Evolutionary conservation across 176 grass and related monocot genomes (phyloP).

Genomic region (Lolium perenne): DNA sequence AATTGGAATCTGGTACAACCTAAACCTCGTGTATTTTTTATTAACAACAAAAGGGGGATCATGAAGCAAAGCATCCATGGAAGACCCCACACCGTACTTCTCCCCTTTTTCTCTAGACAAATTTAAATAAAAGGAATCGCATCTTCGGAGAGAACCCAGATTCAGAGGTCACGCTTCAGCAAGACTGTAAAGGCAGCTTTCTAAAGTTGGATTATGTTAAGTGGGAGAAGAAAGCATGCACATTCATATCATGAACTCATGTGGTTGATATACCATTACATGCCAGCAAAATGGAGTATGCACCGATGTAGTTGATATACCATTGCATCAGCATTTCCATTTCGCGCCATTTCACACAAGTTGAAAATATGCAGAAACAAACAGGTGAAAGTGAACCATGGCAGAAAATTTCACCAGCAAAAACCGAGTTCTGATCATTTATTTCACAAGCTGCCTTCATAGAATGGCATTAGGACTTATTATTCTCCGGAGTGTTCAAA

Average conservation of each 20-base stretch:
- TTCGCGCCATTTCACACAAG: not conserved
- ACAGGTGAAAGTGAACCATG: not conserved
- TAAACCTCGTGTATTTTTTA: not conserved
- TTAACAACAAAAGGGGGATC: not conserved
- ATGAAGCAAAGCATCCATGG: not conserved
- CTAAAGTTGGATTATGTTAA: not conserved
- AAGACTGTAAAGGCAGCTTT: not conserved
- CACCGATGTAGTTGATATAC: not conserved
- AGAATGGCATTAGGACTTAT: constrained; percentile 29
- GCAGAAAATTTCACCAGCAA: not conserved
- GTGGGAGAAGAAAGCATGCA: not conserved
- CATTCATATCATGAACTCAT: not conserved
- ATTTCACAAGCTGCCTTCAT: constrained; percentile 32
- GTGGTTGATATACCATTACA: not conserved
- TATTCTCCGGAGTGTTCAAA: constrained; percentile 35
- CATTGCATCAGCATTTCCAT: not conserved
- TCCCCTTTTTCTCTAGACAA: not conserved
- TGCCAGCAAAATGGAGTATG: not conserved
- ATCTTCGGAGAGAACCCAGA: not conserved
- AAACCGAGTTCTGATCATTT: constrained; percentile 4
- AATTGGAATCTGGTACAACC: not conserved
- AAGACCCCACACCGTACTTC: not conserved
- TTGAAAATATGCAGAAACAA: constrained; percentile 8
- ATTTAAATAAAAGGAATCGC: not conserved
- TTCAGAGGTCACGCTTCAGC: not conserved